Evolutionary conservation across 1,284 basidiomycete species (phyloP).

Genomic region (Vanrija humicola): DNA sequence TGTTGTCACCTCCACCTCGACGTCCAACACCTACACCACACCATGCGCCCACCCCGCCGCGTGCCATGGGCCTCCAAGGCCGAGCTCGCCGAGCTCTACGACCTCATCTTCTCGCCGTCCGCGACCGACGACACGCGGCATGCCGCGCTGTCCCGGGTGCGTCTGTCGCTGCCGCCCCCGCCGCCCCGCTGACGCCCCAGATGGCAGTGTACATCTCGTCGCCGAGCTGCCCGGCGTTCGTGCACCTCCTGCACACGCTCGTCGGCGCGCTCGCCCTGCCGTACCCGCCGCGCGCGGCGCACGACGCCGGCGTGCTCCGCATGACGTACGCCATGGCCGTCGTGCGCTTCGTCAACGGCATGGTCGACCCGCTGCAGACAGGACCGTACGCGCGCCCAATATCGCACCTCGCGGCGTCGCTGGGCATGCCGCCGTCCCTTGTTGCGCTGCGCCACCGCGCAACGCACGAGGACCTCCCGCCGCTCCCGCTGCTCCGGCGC

Average conservation of each 20-base stretch:
- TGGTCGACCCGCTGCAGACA: constrained; percentile 89
- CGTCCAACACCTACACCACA: constrained; percentile 1
- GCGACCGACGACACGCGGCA: constrained; percentile 58
- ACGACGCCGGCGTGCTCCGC: constrained; percentile 54
- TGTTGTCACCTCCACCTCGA: background rate
- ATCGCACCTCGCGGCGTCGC: constrained; percentile 75
- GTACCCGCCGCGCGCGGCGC: constrained; percentile 55
- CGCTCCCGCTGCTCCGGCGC: constrained; percentile 70
- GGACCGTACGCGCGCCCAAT: constrained; percentile 77
- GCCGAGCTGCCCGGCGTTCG: constrained; percentile 67
- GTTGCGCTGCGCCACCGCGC: constrained; percentile 93
- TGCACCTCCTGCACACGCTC: constrained; percentile 56
- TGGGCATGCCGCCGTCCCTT: constrained; percentile 81
- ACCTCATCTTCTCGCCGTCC: constrained; percentile 71
- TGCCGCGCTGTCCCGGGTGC: constrained; percentile 67
- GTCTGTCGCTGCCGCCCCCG: constrained; percentile 36
- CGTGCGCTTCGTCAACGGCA: constrained; percentile 85
- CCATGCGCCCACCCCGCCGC: constrained; percentile 74
- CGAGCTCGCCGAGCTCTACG: constrained; percentile 77
- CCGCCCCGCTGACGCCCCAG: constrained; percentile 11
- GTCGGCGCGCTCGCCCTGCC: constrained; percentile 60
- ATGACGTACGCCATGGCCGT: constrained; percentile 65
- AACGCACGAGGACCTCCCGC: constrained; percentile 93
- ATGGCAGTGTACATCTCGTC: constrained; percentile 70
- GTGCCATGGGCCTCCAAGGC: constrained; percentile 72